Percentiles rank a stretch among this genome's conserved stretches.
Evolutionary conservation across 768 basidiomycete genomes (phyloP).

Genomic region (Suillus bovinus): DNA sequence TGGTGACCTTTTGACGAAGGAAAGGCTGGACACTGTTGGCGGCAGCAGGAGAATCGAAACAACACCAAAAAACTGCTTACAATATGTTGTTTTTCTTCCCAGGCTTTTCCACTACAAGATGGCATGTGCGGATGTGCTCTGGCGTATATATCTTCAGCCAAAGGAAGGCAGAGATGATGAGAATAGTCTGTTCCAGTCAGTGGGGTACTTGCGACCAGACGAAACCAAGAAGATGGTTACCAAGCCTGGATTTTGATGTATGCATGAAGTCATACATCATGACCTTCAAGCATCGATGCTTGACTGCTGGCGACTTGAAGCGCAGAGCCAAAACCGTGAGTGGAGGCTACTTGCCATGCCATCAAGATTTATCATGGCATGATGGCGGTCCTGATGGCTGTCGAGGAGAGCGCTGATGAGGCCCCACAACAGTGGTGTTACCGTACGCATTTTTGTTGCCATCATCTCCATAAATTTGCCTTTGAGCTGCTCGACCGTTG

Average conservation of each 20-base stretch:
- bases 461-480: too few relatives aligned
- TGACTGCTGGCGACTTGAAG: too few relatives aligned
- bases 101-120: conserved; percentile 36
- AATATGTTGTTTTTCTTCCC: conserved; percentile 35
- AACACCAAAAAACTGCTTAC: conserved; percentile 30
- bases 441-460: too few relatives aligned
- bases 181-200: conserved; percentile 10
- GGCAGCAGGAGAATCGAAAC: conserved; percentile 21
- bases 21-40: conserved; percentile 19
- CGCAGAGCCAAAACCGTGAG: not conserved
- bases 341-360: too few relatives aligned
- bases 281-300: conserved; percentile 5
- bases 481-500: too few relatives aligned
- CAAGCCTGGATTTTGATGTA: conserved; percentile 35
- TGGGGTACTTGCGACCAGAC: conserved; percentile 26
- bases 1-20: conserved; percentile 25
- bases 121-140: conserved; percentile 21
- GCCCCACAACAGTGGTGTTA: too few relatives aligned
- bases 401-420: too few relatives aligned
- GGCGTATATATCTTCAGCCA: conserved; percentile 18
- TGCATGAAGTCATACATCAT: conserved; percentile 36
- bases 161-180: not conserved
- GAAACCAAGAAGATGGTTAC: conserved; percentile 32
- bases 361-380: too few relatives aligned
- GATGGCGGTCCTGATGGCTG: too few relatives aligned